phyloP scores from a whole-genome alignment of 139 green algal genomes.

The Volvox africanus region DNA sequence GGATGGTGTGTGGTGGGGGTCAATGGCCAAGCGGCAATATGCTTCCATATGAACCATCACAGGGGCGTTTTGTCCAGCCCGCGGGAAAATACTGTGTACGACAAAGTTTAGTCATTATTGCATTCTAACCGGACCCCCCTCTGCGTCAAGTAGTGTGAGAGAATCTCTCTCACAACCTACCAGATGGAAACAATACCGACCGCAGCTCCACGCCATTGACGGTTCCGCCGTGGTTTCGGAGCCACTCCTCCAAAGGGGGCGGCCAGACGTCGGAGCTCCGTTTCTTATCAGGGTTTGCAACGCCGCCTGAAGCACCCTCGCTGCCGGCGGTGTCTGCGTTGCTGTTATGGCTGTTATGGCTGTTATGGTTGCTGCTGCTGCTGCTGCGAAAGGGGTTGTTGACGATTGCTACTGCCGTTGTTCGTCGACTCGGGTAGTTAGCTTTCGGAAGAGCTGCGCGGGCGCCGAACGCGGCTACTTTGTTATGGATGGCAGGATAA shows the following conservation, averaged over 20 bases:
- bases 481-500: too few species aligned
- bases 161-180: neutral
- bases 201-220: slow-evolving; percentile 15
- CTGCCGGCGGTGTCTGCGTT: neutral
- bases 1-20: too few species aligned
- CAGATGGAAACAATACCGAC: neutral
- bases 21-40: too few species aligned
- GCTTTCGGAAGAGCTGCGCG: too few species aligned
- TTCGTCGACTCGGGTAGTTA: too few species aligned
- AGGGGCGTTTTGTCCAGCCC: too few species aligned
- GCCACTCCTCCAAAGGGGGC: slow-evolving; percentile 27
- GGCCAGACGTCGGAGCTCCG: neutral
- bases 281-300: too few species aligned
- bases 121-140: neutral
- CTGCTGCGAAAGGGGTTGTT: neutral
- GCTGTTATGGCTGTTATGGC: too few species aligned
- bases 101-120: neutral
- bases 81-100: too few species aligned
- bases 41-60: neutral
- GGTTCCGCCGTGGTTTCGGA: neutral
- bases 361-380: neutral
- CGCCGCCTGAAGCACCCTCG: neutral
- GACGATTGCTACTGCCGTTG: neutral
- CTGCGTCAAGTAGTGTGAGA: neutral
- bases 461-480: too few species aligned